phyloP scores from a whole-genome alignment of 192 early-diverging fungal species.

The Cladochytrium replicatum region DNA sequence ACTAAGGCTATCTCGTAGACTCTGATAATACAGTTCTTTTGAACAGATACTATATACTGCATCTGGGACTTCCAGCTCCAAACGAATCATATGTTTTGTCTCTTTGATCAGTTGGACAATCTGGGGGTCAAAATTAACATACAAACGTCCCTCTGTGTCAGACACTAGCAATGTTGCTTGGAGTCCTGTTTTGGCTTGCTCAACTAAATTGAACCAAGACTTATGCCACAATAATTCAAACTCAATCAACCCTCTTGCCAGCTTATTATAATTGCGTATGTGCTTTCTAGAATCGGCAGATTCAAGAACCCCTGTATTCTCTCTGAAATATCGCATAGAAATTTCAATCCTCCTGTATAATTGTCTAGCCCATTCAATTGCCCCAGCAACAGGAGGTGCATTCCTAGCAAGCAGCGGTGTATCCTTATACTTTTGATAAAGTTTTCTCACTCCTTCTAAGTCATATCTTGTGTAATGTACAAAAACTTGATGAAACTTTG shows the following conservation, averaged over 20 bases:
- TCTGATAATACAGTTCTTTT: conserved; percentile 54
- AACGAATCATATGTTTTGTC: conserved; percentile 42
- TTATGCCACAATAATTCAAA: conserved; percentile 52
- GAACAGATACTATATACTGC: conserved; percentile 42
- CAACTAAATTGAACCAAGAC: conserved; percentile 47
- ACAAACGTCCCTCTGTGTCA: conserved; percentile 41
- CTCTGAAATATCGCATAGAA: conserved; percentile 49
- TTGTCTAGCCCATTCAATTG: conserved; percentile 54
- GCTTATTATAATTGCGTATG: conserved; percentile 58
- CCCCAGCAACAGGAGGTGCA: conserved; percentile 49
- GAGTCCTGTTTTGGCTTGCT: conserved; percentile 51
- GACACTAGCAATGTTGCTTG: conserved; percentile 52
- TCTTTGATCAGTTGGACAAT: conserved; percentile 55
- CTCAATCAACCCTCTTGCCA: conserved; percentile 51
- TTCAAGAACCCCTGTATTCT: conserved; percentile 43
- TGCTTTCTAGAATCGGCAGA: conserved; percentile 51
- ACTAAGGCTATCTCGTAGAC: conserved; percentile 29
- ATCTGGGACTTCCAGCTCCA: conserved; percentile 43
- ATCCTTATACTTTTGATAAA: conserved; percentile 56
- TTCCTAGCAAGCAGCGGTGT: conserved; percentile 49
- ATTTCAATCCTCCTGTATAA: conserved; percentile 50
- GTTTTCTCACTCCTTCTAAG: conserved; percentile 49
- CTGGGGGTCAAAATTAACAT: conserved; percentile 53
- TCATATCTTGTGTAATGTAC: conserved; percentile 50
- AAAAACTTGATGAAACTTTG: conserved; percentile 55